Conservation (phyloP, 345 rosid genomes). For the Moringa oleifera region DNA sequence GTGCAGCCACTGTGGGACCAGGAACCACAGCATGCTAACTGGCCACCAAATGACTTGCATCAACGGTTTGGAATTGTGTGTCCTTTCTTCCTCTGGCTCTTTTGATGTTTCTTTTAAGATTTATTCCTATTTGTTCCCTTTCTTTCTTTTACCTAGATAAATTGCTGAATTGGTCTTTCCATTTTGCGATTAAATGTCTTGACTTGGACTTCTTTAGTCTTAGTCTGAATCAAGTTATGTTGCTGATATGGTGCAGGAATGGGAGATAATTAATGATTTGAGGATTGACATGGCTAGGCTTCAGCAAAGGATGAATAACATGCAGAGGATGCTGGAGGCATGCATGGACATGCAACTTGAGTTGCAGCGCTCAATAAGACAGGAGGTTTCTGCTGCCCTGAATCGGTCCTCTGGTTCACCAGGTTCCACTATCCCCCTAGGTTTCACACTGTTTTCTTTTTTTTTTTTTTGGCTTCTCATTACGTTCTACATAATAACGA, state of each 20-base stretch:
- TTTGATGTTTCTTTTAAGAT: not conserved
- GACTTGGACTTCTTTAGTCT: constrained; percentile 1
- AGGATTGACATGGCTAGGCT: constrained; percentile 89
- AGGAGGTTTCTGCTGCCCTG: constrained; percentile 85
- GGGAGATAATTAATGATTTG: constrained; percentile 76
- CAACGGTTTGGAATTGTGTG: constrained; percentile 73
- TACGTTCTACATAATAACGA: not conserved
- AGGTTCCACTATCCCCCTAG: constrained; percentile 39
- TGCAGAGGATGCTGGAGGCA: constrained; percentile 89
- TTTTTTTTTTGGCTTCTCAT: not conserved
- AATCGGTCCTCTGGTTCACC: constrained; percentile 48
- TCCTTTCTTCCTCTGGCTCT: constrained; percentile 14
- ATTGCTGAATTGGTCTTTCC: no score
- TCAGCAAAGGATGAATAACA: constrained; percentile 88
- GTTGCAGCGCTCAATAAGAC: constrained; percentile 84
- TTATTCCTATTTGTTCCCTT: no score
- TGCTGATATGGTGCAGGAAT: constrained; percentile 49
- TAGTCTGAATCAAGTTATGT: not conserved
- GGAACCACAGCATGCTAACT: constrained; percentile 39
- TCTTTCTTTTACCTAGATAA: not conserved
- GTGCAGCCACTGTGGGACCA: constrained; percentile 63
- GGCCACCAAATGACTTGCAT: constrained; percentile 63
- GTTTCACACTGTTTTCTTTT: no score
- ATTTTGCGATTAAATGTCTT: not conserved
- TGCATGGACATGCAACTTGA: constrained; percentile 99